A percentile compares a stretch with the other conserved stretches of the same genome.
These are phyloP conservation scores for Ophiostoma ips DNA, from an alignment of 2,329 filamentous ascomycete species.

Conservation along the genomic window DNA sequence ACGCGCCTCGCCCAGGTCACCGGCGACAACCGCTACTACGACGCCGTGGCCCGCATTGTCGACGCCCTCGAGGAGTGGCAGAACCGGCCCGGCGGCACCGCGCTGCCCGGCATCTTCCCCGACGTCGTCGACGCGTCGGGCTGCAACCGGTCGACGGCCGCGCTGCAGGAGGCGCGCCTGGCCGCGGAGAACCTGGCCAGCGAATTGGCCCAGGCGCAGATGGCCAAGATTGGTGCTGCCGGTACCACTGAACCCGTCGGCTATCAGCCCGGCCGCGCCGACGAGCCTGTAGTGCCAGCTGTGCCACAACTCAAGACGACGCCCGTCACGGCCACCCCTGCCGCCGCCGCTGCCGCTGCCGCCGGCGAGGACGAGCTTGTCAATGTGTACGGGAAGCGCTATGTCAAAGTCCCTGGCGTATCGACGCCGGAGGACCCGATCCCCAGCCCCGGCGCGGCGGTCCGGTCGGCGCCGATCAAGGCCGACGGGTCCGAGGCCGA, in stretches of 20 bases:
- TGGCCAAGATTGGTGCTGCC: conserved; percentile 14
- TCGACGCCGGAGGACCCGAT: too few species aligned
- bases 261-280: conserved; percentile 17
- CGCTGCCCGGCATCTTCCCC: conserved; percentile 69
- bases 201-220: conserved; percentile 23
- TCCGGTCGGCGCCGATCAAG: conserved; percentile 16
- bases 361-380: conserved; percentile 1
- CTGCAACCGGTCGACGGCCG: conserved; percentile 46
- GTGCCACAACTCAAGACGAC: too few species aligned
- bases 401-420: neutral
- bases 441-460: neutral
- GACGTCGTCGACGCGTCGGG: conserved; percentile 64
- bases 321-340: too few species aligned
- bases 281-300: neutral
- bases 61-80: conserved; percentile 66
- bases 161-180: conserved; percentile 12
- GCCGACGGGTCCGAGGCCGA: conserved; percentile 23
- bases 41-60: conserved; percentile 76
- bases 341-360: too few species aligned
- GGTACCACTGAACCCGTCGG: conserved; percentile 16
- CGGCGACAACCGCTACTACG: conserved; percentile 69
- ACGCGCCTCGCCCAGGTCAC: conserved; percentile 80
- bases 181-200: conserved; percentile 17
- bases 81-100: conserved; percentile 41
- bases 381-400: conserved; percentile 4